Evolutionary conservation across 202 grass and related monocot species (phyloP).

Genomic region (Musa balbisiana): DNA sequence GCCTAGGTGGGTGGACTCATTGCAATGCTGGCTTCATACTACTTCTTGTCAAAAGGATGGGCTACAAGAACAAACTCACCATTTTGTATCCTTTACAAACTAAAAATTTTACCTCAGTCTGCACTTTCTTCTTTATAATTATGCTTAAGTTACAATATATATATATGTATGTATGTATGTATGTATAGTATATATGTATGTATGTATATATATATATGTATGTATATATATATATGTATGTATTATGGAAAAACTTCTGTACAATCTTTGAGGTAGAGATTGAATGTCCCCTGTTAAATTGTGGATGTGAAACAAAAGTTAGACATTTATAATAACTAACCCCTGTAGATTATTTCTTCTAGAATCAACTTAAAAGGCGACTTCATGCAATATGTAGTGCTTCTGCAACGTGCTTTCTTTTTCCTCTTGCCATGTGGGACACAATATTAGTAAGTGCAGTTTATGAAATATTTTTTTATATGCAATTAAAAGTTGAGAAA

Average conservation of each 20-base stretch:
- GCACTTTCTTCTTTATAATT: neutral
- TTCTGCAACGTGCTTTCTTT: conserved; percentile 95
- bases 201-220: too few relatives aligned
- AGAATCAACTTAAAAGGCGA: conserved; percentile 97
- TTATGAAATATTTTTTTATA: neutral
- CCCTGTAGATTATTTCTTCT: conserved; percentile 22
- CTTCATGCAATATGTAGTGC: conserved; percentile 94
- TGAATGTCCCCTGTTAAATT: conserved; percentile 22
- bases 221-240: too few relatives aligned
- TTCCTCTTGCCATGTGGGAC: conserved; percentile 98
- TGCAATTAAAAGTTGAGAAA: neutral
- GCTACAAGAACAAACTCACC: conserved; percentile 74
- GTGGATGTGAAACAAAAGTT: neutral
- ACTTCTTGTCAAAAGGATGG: conserved; percentile 90
- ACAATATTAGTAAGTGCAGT: conserved; percentile 77
- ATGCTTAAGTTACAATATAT: neutral
- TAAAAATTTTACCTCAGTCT: conserved; percentile 4
- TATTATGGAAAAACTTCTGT: conserved; percentile 6
- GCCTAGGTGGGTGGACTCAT: conserved; percentile 74
- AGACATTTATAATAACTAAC: conserved; percentile 7
- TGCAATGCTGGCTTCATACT: conserved; percentile 90
- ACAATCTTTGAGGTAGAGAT: neutral
- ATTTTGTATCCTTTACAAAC: conserved; percentile 58
- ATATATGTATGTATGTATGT: too few relatives aligned
- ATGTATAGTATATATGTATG: too few relatives aligned